phyloP scores from a whole-genome alignment of 2,329 filamentous ascomycete genomes.

The Aureobasidium sp. region DNA sequence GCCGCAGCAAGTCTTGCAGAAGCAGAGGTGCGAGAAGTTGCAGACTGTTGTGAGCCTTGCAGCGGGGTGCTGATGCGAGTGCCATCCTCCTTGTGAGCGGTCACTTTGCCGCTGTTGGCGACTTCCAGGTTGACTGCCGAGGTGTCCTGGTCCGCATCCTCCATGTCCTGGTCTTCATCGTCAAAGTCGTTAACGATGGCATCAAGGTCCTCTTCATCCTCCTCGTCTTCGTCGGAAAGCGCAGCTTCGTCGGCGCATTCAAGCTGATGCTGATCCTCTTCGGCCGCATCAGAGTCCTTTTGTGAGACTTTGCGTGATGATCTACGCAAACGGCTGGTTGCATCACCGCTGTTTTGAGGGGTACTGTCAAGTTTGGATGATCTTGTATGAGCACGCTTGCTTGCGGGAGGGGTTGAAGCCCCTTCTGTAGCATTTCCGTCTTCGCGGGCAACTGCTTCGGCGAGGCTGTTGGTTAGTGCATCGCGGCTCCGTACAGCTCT shows the following conservation, averaged over 20 bases:
- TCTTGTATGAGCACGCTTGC: constrained; percentile 1
- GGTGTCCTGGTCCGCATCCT: constrained; percentile 64
- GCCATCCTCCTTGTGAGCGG: constrained; percentile 84
- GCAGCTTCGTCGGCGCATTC: constrained; percentile 93
- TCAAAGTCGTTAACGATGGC: constrained; percentile 87
- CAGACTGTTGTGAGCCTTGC: constrained; percentile 39
- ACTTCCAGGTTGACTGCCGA: constrained; percentile 89
- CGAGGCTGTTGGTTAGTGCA: constrained; percentile 58
- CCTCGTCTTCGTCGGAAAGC: constrained; percentile 51
- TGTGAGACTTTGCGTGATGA: constrained; percentile 26
- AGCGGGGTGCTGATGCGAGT: constrained; percentile 77
- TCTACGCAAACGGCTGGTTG: constrained; percentile 21
- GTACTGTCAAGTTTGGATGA: constrained; percentile 7
- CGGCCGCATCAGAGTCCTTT: constrained; percentile 40
- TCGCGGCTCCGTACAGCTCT: constrained; percentile 52
- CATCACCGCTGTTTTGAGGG: background rate
- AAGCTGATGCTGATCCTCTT: constrained; percentile 58
- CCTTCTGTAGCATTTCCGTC: constrained; percentile 50
- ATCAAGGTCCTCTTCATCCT: constrained; percentile 55
- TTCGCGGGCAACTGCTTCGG: constrained; percentile 37
- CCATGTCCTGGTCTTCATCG: constrained; percentile 67
- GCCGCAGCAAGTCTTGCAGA: constrained; percentile 25
- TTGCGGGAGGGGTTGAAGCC: constrained; percentile 6
- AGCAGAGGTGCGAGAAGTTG: constrained; percentile 22
- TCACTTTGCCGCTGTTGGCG: constrained; percentile 76